A percentile compares a stretch with the other conserved stretches of the same genome.
phyloP scores from a whole-genome alignment of 192 early-diverging fungal genomes.

The Backusella sp. region DNA sequence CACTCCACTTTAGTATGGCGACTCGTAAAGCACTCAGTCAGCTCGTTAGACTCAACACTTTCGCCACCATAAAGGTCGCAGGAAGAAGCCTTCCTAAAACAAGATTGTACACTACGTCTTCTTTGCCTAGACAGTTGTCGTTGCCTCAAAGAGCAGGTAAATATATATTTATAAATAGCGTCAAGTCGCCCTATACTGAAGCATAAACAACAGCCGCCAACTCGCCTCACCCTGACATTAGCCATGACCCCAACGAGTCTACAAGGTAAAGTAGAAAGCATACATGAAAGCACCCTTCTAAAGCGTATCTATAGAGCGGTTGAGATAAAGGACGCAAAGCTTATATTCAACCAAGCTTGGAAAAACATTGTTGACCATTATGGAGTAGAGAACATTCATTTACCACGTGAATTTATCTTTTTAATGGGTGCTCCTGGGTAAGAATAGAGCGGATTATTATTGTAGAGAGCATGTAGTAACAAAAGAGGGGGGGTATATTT shows the following conservation, averaged over 20 bases:
- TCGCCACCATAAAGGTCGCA: background rate
- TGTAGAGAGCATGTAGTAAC: too few species aligned
- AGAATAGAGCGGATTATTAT: background rate
- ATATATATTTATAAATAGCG: background rate
- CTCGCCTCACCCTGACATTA: background rate
- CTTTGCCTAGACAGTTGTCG: background rate
- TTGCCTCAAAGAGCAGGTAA: background rate
- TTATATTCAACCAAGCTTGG: conserved; percentile 61
- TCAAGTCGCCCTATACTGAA: background rate
- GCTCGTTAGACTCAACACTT: background rate
- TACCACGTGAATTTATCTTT: conserved; percentile 58
- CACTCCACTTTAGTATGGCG: background rate
- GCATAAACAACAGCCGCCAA: background rate
- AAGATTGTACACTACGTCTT: background rate
- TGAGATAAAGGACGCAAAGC: conserved; percentile 60
- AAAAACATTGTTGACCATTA: conserved; percentile 54
- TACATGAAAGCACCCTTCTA: too few species aligned
- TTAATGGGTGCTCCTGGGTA: conserved; percentile 58
- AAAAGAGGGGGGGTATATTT: background rate
- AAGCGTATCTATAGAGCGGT: background rate
- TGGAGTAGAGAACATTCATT: conserved; percentile 49
- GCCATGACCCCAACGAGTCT: background rate
- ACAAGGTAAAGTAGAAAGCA: background rate
- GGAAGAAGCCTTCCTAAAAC: background rate
- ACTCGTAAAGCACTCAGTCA: background rate